Conservation (phyloP, 495 filamentous ascomycete species). For the Cladorrhinum samala region DNA sequence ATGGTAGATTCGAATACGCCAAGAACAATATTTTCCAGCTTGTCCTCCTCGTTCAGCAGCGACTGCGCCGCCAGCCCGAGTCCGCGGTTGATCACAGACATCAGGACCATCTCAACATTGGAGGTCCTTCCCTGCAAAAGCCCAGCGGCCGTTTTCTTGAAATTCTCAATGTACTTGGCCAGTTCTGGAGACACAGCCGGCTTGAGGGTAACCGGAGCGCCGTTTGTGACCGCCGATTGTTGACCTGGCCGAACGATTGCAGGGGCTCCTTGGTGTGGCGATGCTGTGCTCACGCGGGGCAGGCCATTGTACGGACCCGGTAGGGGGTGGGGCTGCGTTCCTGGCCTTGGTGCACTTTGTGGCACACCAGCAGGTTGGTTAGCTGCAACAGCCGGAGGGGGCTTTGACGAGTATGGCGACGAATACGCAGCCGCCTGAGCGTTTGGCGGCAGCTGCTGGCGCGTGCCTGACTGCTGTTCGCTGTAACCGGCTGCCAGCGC, state of each 20-base stretch:
- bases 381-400: conserved; percentile 18
- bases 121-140: conserved; percentile 17
- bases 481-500: conserved; percentile 32
- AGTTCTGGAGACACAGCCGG: conserved; percentile 26
- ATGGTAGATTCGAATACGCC: conserved; percentile 23
- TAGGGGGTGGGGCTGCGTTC: conserved; percentile 5
- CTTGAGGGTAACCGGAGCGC: conserved; percentile 11
- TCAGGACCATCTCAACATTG: conserved; percentile 20
- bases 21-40: conserved; percentile 25
- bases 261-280: conserved; percentile 4
- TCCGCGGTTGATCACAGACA: conserved; percentile 30
- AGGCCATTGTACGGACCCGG: conserved; percentile 18
- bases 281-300: conserved; percentile 7
- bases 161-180: conserved; percentile 21
- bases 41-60: conserved; percentile 20
- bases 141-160: conserved; percentile 24
- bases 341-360: conserved; percentile 16
- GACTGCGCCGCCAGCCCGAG: conserved; percentile 23
- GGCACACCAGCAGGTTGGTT: conserved; percentile 15
- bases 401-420: conserved; percentile 38
- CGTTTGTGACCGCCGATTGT: conserved; percentile 7
- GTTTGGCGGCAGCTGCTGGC: conserved; percentile 25
- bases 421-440: conserved; percentile 35
- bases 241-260: conserved; percentile 4
- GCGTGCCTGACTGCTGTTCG: conserved; percentile 16